Evolutionary conservation across 495 filamentous ascomycete species (phyloP).

Genomic region (Daldinia bambusicola): DNA sequence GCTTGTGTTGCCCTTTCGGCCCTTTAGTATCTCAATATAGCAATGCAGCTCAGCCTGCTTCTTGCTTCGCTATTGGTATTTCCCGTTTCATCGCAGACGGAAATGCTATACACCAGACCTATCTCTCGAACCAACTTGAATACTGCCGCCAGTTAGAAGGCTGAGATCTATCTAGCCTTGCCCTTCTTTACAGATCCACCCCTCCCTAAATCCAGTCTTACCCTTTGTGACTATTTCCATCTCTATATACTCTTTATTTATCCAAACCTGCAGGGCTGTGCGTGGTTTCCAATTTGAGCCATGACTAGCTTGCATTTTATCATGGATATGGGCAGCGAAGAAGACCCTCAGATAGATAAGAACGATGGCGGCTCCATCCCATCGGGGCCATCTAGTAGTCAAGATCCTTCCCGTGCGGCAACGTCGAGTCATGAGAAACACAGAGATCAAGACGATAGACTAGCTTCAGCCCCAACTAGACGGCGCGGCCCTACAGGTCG

Average conservation of each 20-base stretch:
- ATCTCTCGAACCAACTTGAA: conserved; percentile 41
- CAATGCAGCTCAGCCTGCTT: conserved; percentile 56
- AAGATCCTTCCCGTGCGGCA: conserved; percentile 51
- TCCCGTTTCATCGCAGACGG: conserved; percentile 50
- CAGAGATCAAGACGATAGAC: conserved; percentile 44
- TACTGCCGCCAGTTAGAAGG: conserved; percentile 46
- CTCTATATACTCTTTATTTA: conserved; percentile 52
- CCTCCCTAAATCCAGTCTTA: conserved; percentile 45
- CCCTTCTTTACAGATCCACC: conserved; percentile 47
- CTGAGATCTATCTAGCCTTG: conserved; percentile 49
- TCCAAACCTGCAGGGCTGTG: conserved; percentile 50
- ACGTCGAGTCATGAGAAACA: conserved; percentile 42
- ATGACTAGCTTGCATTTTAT: conserved; percentile 62
- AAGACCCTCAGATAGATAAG: conserved; percentile 50
- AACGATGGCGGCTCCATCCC: conserved; percentile 45
- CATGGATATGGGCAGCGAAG: conserved; percentile 57
- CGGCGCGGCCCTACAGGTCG: conserved; percentile 43
- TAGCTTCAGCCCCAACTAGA: conserved; percentile 43
- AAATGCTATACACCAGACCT: conserved; percentile 43
- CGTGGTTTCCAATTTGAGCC: conserved; percentile 56
- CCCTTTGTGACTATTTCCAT: conserved; percentile 47
- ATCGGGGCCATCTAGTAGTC: conserved; percentile 52
- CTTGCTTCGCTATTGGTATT: conserved; percentile 47
- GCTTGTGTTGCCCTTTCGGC: conserved; percentile 44
- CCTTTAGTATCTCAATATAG: conserved; percentile 58